A percentile compares a stretch with the other conserved stretches of the same genome.
These are phyloP conservation scores for Plasmodium knowlesi DNA, from an alignment of 169 alveolate species.

Conservation along the genomic window DNA sequence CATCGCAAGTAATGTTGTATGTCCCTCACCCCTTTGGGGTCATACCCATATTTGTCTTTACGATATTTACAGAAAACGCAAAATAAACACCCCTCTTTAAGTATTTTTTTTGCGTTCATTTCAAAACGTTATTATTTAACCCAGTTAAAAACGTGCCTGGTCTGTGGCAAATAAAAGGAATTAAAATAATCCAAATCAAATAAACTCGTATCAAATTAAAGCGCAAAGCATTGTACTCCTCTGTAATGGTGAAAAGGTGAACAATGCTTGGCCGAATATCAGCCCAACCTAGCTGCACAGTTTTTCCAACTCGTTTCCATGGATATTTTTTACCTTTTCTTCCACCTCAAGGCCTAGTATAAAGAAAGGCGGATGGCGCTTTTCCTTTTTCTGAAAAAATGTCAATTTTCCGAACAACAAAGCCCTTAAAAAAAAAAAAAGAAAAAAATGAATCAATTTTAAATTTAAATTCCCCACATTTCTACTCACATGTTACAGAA, in stretches of 20 bases:
- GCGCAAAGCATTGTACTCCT: neutral
- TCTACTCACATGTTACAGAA: neutral
- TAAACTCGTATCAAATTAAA: neutral
- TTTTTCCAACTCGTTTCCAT: neutral
- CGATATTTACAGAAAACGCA: constrained; percentile 7
- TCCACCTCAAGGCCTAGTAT: neutral
- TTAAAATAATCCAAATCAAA: neutral
- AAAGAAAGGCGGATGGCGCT: neutral
- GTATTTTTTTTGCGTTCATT: neutral
- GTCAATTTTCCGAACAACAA: neutral
- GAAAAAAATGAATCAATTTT: neutral
- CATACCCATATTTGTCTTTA: constrained; percentile 17
- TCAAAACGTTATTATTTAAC: neutral
- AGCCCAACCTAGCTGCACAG: neutral
- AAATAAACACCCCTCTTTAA: constrained; percentile 12
- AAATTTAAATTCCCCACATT: neutral
- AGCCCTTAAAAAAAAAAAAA: neutral
- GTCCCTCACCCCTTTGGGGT: neutral
- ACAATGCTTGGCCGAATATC: neutral
- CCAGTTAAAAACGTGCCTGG: neutral
- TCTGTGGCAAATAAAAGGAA: neutral
- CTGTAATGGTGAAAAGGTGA: neutral
- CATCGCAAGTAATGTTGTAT: neutral
- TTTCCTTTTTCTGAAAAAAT: neutral
- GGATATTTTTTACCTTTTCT: neutral